These are phyloP conservation scores for Plantago coronopus DNA, from an alignment of 305 asterid species.

Conservation along the genomic window DNA sequence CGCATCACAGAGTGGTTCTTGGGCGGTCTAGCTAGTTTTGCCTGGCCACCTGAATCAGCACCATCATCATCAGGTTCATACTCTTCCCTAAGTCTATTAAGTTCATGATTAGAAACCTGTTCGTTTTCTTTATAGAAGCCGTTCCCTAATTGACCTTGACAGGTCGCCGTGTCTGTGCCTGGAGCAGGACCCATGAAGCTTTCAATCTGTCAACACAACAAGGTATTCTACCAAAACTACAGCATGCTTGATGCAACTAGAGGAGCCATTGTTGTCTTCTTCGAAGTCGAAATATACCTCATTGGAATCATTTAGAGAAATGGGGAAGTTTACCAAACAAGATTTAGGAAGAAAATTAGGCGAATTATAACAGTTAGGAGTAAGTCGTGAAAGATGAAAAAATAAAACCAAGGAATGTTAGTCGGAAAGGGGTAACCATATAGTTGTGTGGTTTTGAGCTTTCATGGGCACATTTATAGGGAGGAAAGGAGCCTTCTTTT, in stretches of 20 bases:
- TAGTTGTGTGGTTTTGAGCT: slow-evolving; percentile 35
- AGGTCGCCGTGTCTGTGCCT: slow-evolving; percentile 38
- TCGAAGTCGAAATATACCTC: background rate
- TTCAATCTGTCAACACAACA: slow-evolving; percentile 16
- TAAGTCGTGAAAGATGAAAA: slow-evolving; percentile 14
- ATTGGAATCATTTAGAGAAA: background rate
- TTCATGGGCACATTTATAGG: slow-evolving; percentile 45
- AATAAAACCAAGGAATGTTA: slow-evolving; percentile 38
- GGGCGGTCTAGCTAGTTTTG: slow-evolving; percentile 64
- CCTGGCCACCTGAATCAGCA: slow-evolving; percentile 22
- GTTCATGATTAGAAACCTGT: slow-evolving; percentile 28
- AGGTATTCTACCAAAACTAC: background rate
- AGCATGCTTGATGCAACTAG: slow-evolving; percentile 17
- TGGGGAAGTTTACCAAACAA: background rate
- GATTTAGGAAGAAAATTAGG: background rate
- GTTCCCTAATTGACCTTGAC: slow-evolving; percentile 39
- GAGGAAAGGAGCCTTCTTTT: slow-evolving; percentile 3
- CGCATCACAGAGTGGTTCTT: slow-evolving; percentile 56
- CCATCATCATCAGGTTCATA: slow-evolving; percentile 32
- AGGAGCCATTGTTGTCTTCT: slow-evolving; percentile 21
- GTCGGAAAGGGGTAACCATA: slow-evolving; percentile 47
- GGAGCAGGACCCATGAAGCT: slow-evolving; percentile 42
- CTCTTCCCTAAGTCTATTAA: slow-evolving; percentile 35
- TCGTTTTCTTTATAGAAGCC: slow-evolving; percentile 43
- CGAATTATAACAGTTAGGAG: background rate